Evolutionary conservation across 2,329 filamentous ascomycete species (phyloP).

Genomic region (Xylaria sp.): DNA sequence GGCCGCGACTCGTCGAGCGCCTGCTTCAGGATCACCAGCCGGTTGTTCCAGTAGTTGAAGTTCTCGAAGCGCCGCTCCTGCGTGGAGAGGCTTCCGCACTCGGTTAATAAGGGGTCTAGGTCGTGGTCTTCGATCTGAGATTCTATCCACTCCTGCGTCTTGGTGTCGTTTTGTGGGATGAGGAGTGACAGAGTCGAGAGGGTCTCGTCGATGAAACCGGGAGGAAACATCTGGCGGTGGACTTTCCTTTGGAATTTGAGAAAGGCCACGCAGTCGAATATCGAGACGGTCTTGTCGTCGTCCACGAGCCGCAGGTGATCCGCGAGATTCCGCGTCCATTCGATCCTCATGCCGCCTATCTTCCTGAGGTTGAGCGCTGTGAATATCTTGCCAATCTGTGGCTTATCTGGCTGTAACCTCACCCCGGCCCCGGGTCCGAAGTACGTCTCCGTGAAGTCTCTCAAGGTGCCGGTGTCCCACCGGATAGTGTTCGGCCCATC

Average conservation of each 20-base stretch:
- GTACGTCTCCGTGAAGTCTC: constrained; percentile 25
- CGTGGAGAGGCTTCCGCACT: constrained; percentile 47
- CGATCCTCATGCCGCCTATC: constrained; percentile 51
- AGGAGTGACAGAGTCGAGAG: constrained; percentile 52
- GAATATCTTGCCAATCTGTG: constrained; percentile 41
- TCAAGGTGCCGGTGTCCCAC: constrained; percentile 26
- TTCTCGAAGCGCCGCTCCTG: constrained; percentile 51
- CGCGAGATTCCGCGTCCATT: constrained; percentile 52
- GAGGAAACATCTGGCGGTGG: constrained; percentile 43
- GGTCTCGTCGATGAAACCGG: constrained; percentile 52
- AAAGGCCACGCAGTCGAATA: constrained; percentile 55
- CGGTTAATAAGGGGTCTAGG: constrained; percentile 24
- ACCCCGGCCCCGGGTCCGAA: constrained; percentile 10
- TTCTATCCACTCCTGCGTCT: constrained; percentile 23
- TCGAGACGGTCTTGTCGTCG: constrained; percentile 50
- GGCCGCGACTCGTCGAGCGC: constrained; percentile 54
- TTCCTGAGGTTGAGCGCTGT: constrained; percentile 42
- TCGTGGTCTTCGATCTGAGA: constrained; percentile 12
- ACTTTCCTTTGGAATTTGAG: constrained; percentile 44
- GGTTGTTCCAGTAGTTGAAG: constrained; percentile 57
- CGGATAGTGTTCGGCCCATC: constrained; percentile 30
- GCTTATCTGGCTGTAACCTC: constrained; percentile 31
- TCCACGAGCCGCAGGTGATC: constrained; percentile 54
- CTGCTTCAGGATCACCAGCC: constrained; percentile 57
- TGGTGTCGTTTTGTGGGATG: constrained; percentile 48